Evolutionary conservation across 2,329 filamentous ascomycete genomes (phyloP).

Genomic region (Diaporthe sp.): DNA sequence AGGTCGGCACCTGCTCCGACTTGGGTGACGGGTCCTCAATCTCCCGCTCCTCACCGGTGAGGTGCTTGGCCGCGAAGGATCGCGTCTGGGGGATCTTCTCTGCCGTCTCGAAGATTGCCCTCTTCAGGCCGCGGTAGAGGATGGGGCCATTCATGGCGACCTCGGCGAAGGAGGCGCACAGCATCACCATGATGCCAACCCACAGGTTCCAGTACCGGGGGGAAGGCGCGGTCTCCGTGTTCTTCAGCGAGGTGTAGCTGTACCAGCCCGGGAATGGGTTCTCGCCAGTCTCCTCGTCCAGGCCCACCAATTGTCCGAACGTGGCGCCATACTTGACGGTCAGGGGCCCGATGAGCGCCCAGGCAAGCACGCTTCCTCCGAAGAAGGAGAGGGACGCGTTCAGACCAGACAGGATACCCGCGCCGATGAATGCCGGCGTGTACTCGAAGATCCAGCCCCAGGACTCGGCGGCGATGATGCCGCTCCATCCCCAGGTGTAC

Average conservation of each 20-base stretch:
- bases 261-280: constrained; percentile 42
- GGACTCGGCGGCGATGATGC: constrained; percentile 66
- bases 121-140: constrained; percentile 57
- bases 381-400: constrained; percentile 73
- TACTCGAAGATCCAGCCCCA: constrained; percentile 72
- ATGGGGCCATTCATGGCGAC: constrained; percentile 57
- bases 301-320: constrained; percentile 63
- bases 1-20: constrained; percentile 64
- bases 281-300: constrained; percentile 46
- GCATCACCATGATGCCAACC: constrained; percentile 59
- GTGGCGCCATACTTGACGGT: constrained; percentile 67
- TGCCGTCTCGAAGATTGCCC: constrained; percentile 59
- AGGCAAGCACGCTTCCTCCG: constrained; percentile 67
- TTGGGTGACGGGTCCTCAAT: constrained; percentile 61
- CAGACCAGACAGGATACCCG: constrained; percentile 70
- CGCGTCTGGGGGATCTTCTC: constrained; percentile 55
- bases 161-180: constrained; percentile 57
- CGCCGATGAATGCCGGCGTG: constrained; percentile 72
- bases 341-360: constrained; percentile 69
- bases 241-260: constrained; percentile 52
- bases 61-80: constrained; percentile 58
- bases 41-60: constrained; percentile 48
- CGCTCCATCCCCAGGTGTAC: constrained; percentile 64
- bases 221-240: constrained; percentile 48
- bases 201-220: constrained; percentile 59